Evolutionary conservation across 306 rosid species (phyloP).

Genomic region (Prunus fruticosa): DNA sequence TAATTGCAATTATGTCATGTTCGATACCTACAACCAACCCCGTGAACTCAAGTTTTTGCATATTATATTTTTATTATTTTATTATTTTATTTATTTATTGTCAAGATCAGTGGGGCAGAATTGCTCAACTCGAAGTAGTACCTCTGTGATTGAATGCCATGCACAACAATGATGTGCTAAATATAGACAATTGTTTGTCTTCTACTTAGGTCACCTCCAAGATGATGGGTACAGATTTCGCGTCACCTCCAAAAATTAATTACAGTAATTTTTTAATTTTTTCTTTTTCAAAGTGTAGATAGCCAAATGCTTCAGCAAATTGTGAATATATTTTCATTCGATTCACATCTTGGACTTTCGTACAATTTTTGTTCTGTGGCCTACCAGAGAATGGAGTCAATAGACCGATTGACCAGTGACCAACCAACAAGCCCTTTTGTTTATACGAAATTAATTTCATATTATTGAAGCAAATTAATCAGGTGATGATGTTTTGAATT

Average conservation of each 20-base stretch:
- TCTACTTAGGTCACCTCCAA: slow-evolving; percentile 2
- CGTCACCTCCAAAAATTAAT: neutral
- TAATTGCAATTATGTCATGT: slow-evolving; percentile 21
- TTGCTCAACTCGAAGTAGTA: slow-evolving; percentile 17
- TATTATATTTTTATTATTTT: neutral
- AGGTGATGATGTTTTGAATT: too few relatives aligned
- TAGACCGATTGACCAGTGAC: neutral
- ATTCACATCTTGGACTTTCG: neutral
- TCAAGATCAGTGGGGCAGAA: slow-evolving; percentile 10
- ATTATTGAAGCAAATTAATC: neutral
- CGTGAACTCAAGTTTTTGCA: slow-evolving; percentile 12
- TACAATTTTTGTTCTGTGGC: neutral
- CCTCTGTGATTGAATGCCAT: slow-evolving; percentile 12
- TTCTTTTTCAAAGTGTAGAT: neutral
- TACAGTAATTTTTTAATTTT: too few relatives aligned
- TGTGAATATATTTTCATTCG: neutral
- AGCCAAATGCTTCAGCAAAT: neutral
- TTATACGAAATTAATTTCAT: neutral
- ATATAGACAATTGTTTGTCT: neutral
- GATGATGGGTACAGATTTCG: slow-evolving; percentile 14
- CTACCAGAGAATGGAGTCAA: neutral
- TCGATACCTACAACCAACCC: slow-evolving; percentile 21
- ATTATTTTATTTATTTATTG: neutral
- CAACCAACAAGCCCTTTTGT: neutral
- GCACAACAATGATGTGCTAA: slow-evolving; percentile 19